phyloP scores from a whole-genome alignment of 352 stramenopile species.

The Thraustochytrium sp. region DNA sequence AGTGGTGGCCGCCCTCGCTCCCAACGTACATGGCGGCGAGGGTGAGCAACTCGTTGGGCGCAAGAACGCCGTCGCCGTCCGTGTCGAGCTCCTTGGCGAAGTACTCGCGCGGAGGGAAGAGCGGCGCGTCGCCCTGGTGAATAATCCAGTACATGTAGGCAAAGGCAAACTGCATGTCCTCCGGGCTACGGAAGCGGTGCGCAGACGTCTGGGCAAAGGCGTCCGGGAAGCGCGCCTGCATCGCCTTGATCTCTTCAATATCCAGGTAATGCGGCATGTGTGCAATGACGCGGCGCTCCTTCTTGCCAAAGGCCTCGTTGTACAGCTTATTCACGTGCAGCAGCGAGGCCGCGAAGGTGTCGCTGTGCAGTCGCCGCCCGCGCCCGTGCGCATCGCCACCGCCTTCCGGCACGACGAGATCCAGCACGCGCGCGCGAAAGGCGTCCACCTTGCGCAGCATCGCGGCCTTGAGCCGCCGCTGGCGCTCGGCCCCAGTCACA shows the following conservation, averaged over 20 bases:
- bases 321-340: slow-evolving; percentile 85
- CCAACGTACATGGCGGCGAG: slow-evolving; percentile 66
- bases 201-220: slow-evolving; percentile 68
- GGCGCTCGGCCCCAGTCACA: no score
- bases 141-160: slow-evolving; percentile 89
- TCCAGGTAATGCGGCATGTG: slow-evolving; percentile 91
- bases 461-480: neutral
- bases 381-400: no score
- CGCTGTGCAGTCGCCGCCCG: slow-evolving; percentile 43
- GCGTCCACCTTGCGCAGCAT: neutral
- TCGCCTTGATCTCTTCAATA: slow-evolving; percentile 71
- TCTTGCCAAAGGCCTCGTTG: slow-evolving; percentile 74
- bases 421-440: neutral
- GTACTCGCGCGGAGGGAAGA: slow-evolving; percentile 64
- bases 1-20: slow-evolving; percentile 57
- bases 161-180: slow-evolving; percentile 92
- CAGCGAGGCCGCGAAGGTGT: slow-evolving; percentile 84
- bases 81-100: slow-evolving; percentile 79
- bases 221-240: slow-evolving; percentile 62
- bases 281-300: slow-evolving; percentile 70
- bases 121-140: slow-evolving; percentile 67
- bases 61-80: slow-evolving; percentile 77
- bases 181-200: slow-evolving; percentile 76
- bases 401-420: no score
- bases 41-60: slow-evolving; percentile 80